Evolutionary conservation across 1,284 basidiomycete species (phyloP).

Genomic region (Xanthoconium separans): DNA sequence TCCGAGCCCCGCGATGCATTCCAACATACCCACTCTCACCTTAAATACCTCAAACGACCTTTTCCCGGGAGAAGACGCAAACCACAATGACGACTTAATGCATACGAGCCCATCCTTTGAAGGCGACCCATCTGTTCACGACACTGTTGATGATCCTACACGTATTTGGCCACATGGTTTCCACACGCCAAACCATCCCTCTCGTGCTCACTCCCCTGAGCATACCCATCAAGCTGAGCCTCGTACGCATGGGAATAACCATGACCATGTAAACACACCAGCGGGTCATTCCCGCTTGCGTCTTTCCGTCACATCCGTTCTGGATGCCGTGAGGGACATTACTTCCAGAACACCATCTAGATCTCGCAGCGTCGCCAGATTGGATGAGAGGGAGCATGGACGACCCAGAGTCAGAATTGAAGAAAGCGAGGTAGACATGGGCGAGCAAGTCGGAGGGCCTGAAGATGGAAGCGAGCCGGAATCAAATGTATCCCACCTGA

Average conservation of each 20-base stretch:
- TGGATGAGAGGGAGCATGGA: conserved; percentile 24
- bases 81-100: neutral
- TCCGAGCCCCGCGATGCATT: neutral
- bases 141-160: conserved; percentile 23
- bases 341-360: conserved; percentile 17
- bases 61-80: conserved; percentile 2
- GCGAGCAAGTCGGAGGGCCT: conserved; percentile 7
- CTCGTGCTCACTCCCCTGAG: conserved; percentile 6
- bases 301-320: conserved; percentile 37
- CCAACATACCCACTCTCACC: conserved; percentile 6
- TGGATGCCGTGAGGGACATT: conserved; percentile 38
- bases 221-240: neutral
- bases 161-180: neutral
- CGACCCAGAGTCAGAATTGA: conserved; percentile 21
- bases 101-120: neutral
- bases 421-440: conserved; percentile 1
- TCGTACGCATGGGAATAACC: neutral
- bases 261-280: neutral
- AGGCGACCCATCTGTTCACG: neutral
- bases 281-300: conserved; percentile 34
- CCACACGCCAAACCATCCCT: neutral
- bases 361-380: neutral
- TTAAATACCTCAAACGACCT: conserved; percentile 8
- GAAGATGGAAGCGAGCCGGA: neutral
- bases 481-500: neutral